phyloP scores from a whole-genome alignment of 75 land plant species.

The Ceratopteris richardii region DNA sequence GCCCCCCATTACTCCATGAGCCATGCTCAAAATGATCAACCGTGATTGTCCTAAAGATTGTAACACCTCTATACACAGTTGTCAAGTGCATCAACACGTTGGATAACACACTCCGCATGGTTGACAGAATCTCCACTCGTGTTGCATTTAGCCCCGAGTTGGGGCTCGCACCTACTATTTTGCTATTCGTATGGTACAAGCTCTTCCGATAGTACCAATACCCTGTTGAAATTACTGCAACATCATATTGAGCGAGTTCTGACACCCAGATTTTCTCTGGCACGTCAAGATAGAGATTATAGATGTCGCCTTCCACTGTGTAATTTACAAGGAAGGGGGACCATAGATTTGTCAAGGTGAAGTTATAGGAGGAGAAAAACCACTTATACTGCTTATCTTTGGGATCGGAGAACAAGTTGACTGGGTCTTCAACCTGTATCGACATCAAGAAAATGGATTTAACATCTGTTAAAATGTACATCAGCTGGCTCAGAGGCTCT shows the following conservation, averaged over 20 bases:
- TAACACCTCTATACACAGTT: conserved; percentile 18
- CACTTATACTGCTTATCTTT: not conserved
- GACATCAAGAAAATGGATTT: too few relatives aligned
- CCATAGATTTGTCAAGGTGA: conserved; percentile 40
- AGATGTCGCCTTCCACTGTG: conserved; percentile 9
- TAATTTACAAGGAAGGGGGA: conserved; percentile 36
- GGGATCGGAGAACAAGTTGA: not conserved
- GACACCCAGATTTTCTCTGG: conserved; percentile 26
- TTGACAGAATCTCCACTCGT: too few relatives aligned
- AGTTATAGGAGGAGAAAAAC: conserved; percentile 22
- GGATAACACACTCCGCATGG: too few relatives aligned
- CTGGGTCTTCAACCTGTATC: not conserved
- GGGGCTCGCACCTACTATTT: not conserved
- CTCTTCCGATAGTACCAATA: conserved; percentile 39
- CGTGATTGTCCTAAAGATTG: conserved; percentile 22
- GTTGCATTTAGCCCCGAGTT: too few relatives aligned
- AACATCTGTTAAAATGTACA: too few relatives aligned
- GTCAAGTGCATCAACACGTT: not conserved
- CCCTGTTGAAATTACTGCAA: conserved; percentile 29
- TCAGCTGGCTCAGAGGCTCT: not conserved
- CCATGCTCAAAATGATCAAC: conserved; percentile 30
- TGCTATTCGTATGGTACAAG: conserved; percentile 10
- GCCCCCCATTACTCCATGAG: conserved; percentile 22
- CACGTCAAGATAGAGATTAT: conserved; percentile 36
- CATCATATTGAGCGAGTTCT: conserved; percentile 27